phyloP scores from a whole-genome alignment of 148 eudicot species.

The Euryodendron excelsum region DNA sequence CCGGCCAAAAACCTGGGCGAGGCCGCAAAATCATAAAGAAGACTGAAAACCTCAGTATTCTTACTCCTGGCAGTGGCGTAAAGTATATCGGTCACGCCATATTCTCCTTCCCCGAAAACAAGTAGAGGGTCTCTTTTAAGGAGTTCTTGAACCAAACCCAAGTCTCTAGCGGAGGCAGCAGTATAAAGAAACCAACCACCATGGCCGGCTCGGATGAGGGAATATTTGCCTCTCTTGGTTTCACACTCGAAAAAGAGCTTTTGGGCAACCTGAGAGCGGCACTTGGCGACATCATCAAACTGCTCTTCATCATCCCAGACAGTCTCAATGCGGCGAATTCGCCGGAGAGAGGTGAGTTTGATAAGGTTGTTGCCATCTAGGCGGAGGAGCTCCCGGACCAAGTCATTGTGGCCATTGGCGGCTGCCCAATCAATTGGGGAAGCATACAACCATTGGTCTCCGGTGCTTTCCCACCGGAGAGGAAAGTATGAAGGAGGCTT shows the following conservation, averaged over 20 bases:
- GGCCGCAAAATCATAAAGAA: slow-evolving; percentile 57
- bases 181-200: slow-evolving; percentile 98
- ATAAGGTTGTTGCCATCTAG: slow-evolving; percentile 85
- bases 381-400: slow-evolving; percentile 82
- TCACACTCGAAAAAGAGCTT: slow-evolving; percentile 60
- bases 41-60: slow-evolving; percentile 64
- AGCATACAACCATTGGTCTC: slow-evolving; percentile 99
- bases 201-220: slow-evolving; percentile 66
- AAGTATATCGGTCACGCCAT: slow-evolving; percentile 81
- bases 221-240: slow-evolving; percentile 39
- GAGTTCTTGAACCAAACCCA: slow-evolving; percentile 57
- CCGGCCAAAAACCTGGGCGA: slow-evolving; percentile 66
- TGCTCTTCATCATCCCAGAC: slow-evolving; percentile 92
- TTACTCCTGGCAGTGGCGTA: slow-evolving; percentile 93
- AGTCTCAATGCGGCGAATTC: slow-evolving; percentile 84
- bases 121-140: slow-evolving; percentile 64
- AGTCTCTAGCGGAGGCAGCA: slow-evolving; percentile 90
- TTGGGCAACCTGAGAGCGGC: slow-evolving; percentile 64
- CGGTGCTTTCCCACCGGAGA: slow-evolving; percentile 96
- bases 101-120: slow-evolving; percentile 96
- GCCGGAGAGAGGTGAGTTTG: slow-evolving; percentile 75
- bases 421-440: slow-evolving; percentile 96
- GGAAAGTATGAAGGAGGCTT: slow-evolving; percentile 61
- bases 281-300: slow-evolving; percentile 67
- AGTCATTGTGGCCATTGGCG: slow-evolving; percentile 88